Evolutionary conservation across 2,329 filamentous ascomycete species (phyloP), one percentile per base, ranked within the genome.

Genomic region (Bisporella sp.): DNA sequence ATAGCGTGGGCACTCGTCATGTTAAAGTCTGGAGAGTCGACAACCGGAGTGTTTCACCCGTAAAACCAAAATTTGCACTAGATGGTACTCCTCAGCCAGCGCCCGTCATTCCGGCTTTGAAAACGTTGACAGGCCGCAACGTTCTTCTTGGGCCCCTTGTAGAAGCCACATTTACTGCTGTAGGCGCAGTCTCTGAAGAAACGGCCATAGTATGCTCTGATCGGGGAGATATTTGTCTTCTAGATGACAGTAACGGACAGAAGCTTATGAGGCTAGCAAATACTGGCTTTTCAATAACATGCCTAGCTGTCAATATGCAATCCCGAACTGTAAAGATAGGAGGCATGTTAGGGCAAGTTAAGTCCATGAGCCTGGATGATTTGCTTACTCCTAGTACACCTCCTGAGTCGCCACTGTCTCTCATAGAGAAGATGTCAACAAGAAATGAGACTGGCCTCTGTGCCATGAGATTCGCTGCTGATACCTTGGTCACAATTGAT

Each of bases 11-110:
- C 11, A 86, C 93, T 47, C 82, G 93, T 30, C 92, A 96, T 69
- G 82, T 96, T 66, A 97, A 96, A 68, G 79, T 95, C 46, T 99
- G 93, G 93, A 84, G 85, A 58, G 77, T 93, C 8, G 89, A 92
- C 30, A 70, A 62, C 50, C 73, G 64, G 41, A 70, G 75, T 13
- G 69, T 71, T 5, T 85, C 85, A 28, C 85, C 87, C 1, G 72
- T 76, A 6, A 89, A 88, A 64, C 68, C 77, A 62, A 79, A 77
- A 55, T 76, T 80, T 52, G 64, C 69, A 21, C 66, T 66, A 46
- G 79, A 81, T 45, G 60, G 64, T 33, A 69, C 58, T 31, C 61
- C 62, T 40, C 51, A 57, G 48, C 59, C 63, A 64, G 44, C 59
- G 64, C 59, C 63, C 63, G 49, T 64, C 54, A 53, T 71, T 56